Base-by-base conservation (phyloP, 176 grass and related monocot species). In the Ensete glaucum region DNA sequence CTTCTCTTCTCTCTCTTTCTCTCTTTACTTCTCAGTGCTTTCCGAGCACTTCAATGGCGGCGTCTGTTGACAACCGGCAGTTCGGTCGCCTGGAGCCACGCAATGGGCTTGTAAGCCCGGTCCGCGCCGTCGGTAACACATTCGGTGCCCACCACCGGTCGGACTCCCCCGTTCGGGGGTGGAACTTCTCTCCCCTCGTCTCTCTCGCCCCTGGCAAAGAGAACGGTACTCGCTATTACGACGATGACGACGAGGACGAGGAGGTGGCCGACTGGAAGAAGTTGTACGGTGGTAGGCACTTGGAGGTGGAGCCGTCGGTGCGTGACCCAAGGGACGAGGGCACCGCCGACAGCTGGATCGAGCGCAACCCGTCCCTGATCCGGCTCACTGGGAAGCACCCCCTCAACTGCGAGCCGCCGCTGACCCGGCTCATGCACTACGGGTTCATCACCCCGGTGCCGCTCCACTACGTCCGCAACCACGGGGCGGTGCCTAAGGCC, bases 391-490 rank as follows among this genome's bases (percentile, higher is more conserved):
- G 75, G 24, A 77, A 66, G 59, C 75, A 77, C 12, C 75, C 75
- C 60, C 65, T 77, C 49, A 77, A 77, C 75, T 77, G n/a, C 48
- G 75, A 77, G 29, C 60, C 75, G 7, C 60, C 75, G 12, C 48
- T 77, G 59, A 21, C 75, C 3, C 75, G 75, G 48, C 75, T 77
- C 21, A 77, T 77, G 75, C 75, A 65, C 49, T 60, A 77, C 58
- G 75, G 75, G 11, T 77, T 77, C 75, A 50, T 77, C 60, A 77
- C 75, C 59, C 75, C 75, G 1, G 75, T 66, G 48, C 59, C 59
- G 34, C 75, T 77, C 43, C 75, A 77, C 60, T 77, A 77, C 60
- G 75, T 77, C 4, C 75, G 75, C 75, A 77, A 77, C 75, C 75
- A 77, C 59, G 75, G 75, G 1, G 60, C 60, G 49, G 75, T 77